phyloP scores from a whole-genome alignment of 306 rosid species.

The Ormosia emarginata region DNA sequence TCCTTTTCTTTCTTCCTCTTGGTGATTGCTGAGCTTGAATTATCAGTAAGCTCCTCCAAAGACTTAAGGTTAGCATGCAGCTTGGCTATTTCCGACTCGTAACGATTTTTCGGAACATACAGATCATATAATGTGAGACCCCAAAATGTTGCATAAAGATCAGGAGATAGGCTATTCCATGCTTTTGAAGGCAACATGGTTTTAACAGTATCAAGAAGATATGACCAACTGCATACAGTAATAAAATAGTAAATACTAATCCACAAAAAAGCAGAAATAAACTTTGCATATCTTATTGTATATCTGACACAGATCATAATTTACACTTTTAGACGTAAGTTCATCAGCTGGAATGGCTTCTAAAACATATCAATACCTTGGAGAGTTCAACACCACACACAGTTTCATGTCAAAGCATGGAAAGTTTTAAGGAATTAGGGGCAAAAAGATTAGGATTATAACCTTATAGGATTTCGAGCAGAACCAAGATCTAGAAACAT shows the following conservation, averaged over 20 bases:
- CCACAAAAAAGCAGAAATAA: not conserved
- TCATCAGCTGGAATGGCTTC: conserved; percentile 17
- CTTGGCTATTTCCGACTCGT: conserved; percentile 84
- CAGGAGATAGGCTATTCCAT: conserved; percentile 98
- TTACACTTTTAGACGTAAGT: not conserved
- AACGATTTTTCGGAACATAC: conserved; percentile 85
- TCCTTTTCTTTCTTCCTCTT: conserved; percentile 98
- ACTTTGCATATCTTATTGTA: conserved; percentile 1
- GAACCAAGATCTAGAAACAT: conserved; percentile 76
- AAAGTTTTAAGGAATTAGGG: not conserved
- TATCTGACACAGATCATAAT: not conserved
- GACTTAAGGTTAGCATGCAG: conserved; percentile 86
- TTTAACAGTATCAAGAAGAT: conserved; percentile 77
- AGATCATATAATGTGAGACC: conserved; percentile 97
- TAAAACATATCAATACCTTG: not conserved
- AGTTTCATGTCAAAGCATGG: not conserved
- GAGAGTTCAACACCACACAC: not conserved
- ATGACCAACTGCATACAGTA: conserved; percentile 66
- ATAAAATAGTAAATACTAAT: conserved; percentile 5
- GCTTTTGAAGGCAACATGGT: conserved; percentile 92
- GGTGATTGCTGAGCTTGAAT: conserved; percentile 90
- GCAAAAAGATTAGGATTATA: conserved; percentile 4
- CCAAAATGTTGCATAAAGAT: conserved; percentile 95
- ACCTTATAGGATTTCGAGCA: conserved; percentile 59
- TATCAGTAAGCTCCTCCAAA: conserved; percentile 94